Conservation (phyloP, 352 stramenopile species). For the Phytophthora multivora region DNA sequence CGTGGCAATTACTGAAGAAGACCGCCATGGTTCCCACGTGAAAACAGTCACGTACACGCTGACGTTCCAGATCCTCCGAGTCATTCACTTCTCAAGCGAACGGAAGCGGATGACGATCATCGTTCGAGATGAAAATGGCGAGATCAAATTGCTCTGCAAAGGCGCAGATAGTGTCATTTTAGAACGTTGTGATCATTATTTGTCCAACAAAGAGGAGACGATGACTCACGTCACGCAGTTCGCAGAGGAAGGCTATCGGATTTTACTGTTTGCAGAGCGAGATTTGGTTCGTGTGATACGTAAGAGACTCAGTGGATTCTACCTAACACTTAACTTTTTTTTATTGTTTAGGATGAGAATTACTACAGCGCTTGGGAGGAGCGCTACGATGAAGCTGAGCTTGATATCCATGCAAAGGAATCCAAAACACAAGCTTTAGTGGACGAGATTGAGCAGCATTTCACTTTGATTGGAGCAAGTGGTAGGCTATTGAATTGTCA, state of each 20-base stretch:
- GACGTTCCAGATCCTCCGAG: constrained; percentile 70
- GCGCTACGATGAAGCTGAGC: constrained; percentile 70
- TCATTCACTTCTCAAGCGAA: constrained; percentile 79
- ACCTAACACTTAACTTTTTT: background rate
- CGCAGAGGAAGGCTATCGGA: constrained; percentile 83
- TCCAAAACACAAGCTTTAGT: constrained; percentile 57
- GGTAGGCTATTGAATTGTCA: constrained; percentile 35
- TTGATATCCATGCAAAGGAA: constrained; percentile 75
- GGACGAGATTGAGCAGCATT: constrained; percentile 82
- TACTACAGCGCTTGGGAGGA: constrained; percentile 77
- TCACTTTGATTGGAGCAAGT: constrained; percentile 88
- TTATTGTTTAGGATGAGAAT: constrained; percentile 46
- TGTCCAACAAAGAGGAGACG: constrained; percentile 55
- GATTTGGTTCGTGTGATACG: constrained; percentile 50
- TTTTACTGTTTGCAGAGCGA: constrained; percentile 82
- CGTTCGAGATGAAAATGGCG: constrained; percentile 55
- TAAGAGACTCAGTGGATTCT: background rate
- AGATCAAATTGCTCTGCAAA: constrained; percentile 80
- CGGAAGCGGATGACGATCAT: constrained; percentile 88
- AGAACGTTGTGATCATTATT: constrained; percentile 65
- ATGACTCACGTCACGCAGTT: constrained; percentile 86
- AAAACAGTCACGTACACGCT: constrained; percentile 73
- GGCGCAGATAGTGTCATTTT: constrained; percentile 81
- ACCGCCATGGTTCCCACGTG: constrained; percentile 50
- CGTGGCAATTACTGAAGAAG: constrained; percentile 70